A percentile compares a stretch with the other conserved stretches of the same genome.
Evolutionary conservation across 2,329 filamentous ascomycete species (phyloP).

Genomic region (Hymenoscyphus salicellus): DNA sequence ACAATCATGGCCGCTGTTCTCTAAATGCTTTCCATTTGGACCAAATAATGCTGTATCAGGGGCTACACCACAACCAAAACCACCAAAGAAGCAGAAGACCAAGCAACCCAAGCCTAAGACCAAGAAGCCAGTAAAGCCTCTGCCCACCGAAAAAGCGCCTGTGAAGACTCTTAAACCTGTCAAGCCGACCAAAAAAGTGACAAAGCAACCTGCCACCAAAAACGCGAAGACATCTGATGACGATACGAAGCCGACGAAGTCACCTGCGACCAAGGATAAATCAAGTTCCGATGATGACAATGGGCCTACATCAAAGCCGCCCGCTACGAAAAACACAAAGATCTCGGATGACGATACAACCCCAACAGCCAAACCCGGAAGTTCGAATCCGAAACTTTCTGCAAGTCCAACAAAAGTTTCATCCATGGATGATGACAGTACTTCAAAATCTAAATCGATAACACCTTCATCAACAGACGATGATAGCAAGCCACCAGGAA

Average conservation of each 20-base stretch:
- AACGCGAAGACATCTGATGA: not conserved
- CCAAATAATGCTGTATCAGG: conserved; percentile 4
- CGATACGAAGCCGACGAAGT: not conserved
- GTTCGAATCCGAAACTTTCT: not conserved
- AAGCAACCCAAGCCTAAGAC: not conserved
- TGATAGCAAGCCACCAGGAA: no score
- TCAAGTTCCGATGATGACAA: not conserved
- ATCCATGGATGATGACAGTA: not conserved
- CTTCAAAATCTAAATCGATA: not conserved
- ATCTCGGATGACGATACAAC: not conserved
- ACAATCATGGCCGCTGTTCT: conserved; percentile 1
- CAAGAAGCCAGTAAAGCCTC: not conserved
- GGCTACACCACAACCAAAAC: not conserved
- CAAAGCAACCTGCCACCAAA: not conserved
- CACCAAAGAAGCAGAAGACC: not conserved
- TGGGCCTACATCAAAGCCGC: not conserved
- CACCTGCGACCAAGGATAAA: not conserved
- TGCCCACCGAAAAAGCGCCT: not conserved
- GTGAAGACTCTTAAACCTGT: conserved; percentile 2
- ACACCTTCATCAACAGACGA: not conserved
- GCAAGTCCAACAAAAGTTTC: not conserved
- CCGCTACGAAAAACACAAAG: not conserved
- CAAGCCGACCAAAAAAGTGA: not conserved
- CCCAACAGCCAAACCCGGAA: not conserved
- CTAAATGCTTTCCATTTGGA: conserved; percentile 6